Evolutionary conservation across 306 rosid species (phyloP).

Genomic region (Begonia peltatifolia): DNA sequence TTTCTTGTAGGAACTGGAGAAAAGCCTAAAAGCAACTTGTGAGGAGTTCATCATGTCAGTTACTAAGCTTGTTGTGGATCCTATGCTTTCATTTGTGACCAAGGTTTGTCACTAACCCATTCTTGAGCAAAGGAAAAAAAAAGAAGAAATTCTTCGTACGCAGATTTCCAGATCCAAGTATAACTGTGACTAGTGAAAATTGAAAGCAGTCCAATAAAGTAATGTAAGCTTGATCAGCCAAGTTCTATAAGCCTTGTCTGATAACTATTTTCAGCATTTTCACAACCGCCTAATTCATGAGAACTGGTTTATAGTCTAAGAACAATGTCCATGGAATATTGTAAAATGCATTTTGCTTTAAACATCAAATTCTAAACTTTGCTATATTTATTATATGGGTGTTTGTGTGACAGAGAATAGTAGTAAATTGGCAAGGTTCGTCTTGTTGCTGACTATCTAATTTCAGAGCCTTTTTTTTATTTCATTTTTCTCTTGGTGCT

Average conservation of each 20-base stretch:
- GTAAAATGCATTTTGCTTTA: too few species aligned
- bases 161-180: slow-evolving; percentile 9
- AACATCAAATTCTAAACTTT: neutral
- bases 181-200: neutral
- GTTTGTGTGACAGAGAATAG: neutral
- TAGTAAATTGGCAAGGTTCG: too few species aligned
- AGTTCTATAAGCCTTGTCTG: too few species aligned
- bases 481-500: too few species aligned
- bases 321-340: too few species aligned
- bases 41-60: slow-evolving; percentile 97
- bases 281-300: too few species aligned
- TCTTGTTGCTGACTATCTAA: too few species aligned
- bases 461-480: too few species aligned
- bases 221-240: too few species aligned
- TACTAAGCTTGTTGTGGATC: slow-evolving; percentile 95
- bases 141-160: slow-evolving; percentile 5
- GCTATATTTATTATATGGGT: neutral
- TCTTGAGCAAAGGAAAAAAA: neutral
- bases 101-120: slow-evolving; percentile 42
- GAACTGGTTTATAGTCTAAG: too few species aligned
- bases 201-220: too few species aligned
- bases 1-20: slow-evolving; percentile 78
- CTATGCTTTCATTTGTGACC: slow-evolving; percentile 95
- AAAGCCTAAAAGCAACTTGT: slow-evolving; percentile 87
- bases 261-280: too few species aligned